These are phyloP conservation scores for Solanum chiquidenum DNA, from an alignment of 257 asterid species.

Conservation along the genomic window DNA sequence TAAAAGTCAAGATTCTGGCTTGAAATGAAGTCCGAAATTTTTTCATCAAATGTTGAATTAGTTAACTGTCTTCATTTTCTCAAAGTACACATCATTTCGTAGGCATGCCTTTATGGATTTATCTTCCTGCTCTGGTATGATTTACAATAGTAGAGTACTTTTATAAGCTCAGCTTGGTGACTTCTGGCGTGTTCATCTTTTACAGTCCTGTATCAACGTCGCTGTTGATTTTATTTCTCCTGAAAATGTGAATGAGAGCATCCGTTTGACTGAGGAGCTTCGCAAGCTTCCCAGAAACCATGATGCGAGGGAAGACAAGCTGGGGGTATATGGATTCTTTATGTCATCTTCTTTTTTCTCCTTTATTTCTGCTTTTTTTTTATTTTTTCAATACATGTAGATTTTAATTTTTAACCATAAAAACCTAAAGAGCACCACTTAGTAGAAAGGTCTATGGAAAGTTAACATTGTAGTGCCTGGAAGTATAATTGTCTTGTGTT, in stretches of 20 bases:
- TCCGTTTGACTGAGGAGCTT: constrained; percentile 26
- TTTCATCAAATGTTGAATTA: neutral
- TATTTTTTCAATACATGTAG: no score
- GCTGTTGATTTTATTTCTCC: constrained; percentile 41
- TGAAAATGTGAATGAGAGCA: constrained; percentile 26
- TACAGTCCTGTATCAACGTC: constrained; percentile 38
- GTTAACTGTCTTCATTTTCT: neutral
- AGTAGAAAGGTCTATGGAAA: no score
- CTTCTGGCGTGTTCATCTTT: neutral
- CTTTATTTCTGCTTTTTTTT: no score
- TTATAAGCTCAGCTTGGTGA: neutral
- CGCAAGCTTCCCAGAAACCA: constrained; percentile 32
- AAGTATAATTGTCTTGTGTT: no score
- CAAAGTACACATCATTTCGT: neutral
- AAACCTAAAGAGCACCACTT: no score
- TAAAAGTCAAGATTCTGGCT: neutral
- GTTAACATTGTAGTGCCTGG: no score
- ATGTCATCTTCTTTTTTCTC: neutral
- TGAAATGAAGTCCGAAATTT: neutral
- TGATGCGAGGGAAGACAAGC: constrained; percentile 29
- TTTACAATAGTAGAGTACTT: neutral
- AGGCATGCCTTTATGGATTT: no score
- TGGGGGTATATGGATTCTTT: constrained; percentile 18
- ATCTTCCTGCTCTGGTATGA: neutral
- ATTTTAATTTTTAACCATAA: no score